Evolutionary conservation across 768 basidiomycete genomes (phyloP).

Genomic region (Leucogyrophana mollusca): DNA sequence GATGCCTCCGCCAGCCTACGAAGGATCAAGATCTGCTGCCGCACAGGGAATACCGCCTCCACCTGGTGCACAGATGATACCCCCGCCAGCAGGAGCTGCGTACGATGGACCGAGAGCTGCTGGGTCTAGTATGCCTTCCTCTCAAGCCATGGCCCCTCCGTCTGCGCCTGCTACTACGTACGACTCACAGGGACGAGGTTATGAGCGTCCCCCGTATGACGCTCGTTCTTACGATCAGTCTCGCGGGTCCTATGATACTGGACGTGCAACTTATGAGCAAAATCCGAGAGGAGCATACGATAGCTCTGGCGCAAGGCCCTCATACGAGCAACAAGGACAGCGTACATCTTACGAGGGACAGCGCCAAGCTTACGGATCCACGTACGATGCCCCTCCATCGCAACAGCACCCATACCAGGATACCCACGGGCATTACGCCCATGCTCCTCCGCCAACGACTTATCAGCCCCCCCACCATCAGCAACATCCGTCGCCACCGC

Average conservation of each 20-base stretch:
- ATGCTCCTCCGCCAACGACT: constrained; percentile 16
- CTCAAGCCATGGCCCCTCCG: neutral
- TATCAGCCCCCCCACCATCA: constrained; percentile 16
- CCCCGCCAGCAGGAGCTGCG: constrained; percentile 4
- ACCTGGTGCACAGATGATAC: constrained; percentile 19
- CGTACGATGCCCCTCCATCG: constrained; percentile 21
- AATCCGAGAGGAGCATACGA: constrained; percentile 20
- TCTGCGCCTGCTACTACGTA: neutral
- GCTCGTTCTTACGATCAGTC: neutral
- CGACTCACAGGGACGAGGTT: constrained; percentile 1
- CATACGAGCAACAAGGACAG: constrained; percentile 24
- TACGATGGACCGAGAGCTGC: constrained; percentile 11
- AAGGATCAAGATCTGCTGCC: constrained; percentile 2
- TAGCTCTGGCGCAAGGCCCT: constrained; percentile 19
- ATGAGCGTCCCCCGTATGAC: neutral
- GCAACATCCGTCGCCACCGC: constrained; percentile 19
- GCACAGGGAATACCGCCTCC: constrained; percentile 9
- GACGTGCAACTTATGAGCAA: constrained; percentile 14
- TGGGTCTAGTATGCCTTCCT: neutral
- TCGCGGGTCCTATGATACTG: too few species aligned
- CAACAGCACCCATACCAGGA: constrained; percentile 24
- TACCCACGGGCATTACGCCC: constrained; percentile 13
- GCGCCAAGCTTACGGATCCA: constrained; percentile 16
- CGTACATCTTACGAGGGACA: constrained; percentile 16
- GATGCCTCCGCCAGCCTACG: constrained; percentile 12